phyloP scores from a whole-genome alignment of 352 stramenopile species.

The Peronospora destructor region DNA sequence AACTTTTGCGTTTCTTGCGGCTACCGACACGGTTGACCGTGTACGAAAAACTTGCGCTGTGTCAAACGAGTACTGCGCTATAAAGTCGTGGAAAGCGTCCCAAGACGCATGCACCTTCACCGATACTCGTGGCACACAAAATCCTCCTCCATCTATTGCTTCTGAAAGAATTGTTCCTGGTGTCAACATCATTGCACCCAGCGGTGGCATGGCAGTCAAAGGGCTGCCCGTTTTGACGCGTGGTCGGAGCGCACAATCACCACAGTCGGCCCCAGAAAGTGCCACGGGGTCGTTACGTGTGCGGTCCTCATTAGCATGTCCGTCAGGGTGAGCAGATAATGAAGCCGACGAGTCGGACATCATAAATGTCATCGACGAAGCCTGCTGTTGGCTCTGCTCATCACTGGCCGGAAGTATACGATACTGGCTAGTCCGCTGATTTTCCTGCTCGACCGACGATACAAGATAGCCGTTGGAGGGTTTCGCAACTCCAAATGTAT shows the following conservation, averaged over 20 bases:
- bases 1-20: conserved; percentile 52
- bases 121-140: conserved; percentile 28
- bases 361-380: conserved; percentile 15
- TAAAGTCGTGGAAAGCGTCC: conserved; percentile 50
- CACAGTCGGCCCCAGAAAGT: conserved; percentile 7
- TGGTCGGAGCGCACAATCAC: conserved; percentile 17
- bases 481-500: conserved; percentile 4
- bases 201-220: conserved; percentile 12
- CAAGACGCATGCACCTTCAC: conserved; percentile 52
- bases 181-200: conserved; percentile 25
- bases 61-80: conserved; percentile 48
- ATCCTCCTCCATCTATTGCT: conserved; percentile 25
- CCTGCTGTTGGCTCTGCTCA: conserved; percentile 16
- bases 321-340: conserved; percentile 1
- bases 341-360: conserved; percentile 6
- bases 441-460: conserved; percentile 20
- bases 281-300: conserved; percentile 11
- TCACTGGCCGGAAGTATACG: conserved; percentile 14
- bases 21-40: conserved; percentile 59
- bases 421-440: conserved; percentile 16
- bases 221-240: background rate
- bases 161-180: conserved; percentile 27
- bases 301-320: background rate
- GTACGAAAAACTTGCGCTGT: conserved; percentile 66
- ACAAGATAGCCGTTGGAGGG: conserved; percentile 6